Percentiles rank a stretch among this genome's conserved stretches.
phyloP scores from a whole-genome alignment of 768 basidiomycete genomes.

The Pleurotus sapidus region DNA sequence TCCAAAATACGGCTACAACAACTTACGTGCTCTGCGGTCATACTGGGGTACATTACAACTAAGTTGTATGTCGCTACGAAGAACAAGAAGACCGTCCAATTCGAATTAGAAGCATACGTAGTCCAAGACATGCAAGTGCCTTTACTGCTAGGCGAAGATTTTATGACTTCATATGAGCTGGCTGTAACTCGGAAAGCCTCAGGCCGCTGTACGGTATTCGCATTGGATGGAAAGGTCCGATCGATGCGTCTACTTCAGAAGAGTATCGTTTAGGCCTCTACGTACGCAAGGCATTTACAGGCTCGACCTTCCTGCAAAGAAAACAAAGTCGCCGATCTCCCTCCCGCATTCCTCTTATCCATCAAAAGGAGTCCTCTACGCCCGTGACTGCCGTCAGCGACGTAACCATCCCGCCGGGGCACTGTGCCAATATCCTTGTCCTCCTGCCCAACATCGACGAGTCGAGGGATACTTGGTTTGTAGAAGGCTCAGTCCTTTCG shows the following conservation, averaged over 20 bases:
- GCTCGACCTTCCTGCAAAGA: neutral
- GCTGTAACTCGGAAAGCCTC: constrained; percentile 8
- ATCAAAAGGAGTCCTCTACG: neutral
- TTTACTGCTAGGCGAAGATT: constrained; percentile 26
- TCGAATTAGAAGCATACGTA: constrained; percentile 21
- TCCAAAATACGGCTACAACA: neutral
- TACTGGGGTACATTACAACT: constrained; percentile 16
- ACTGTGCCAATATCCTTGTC: neutral
- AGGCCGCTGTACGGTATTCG: constrained; percentile 1
- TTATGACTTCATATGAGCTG: constrained; percentile 19
- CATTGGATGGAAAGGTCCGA: neutral
- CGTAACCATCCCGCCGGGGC: neutral
- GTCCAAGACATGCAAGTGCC: constrained; percentile 22
- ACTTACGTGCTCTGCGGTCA: constrained; percentile 7
- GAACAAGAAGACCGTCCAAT: constrained; percentile 8
- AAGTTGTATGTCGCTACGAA: constrained; percentile 5
- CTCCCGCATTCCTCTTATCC: neutral
- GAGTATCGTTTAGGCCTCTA: constrained; percentile 7
- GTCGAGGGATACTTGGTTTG: constrained; percentile 10
- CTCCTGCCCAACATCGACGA: constrained; percentile 2
- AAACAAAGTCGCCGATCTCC: neutral
- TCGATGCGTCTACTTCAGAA: constrained; percentile 8
- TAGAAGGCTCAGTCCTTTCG: constrained; percentile 13
- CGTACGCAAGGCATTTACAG: neutral
- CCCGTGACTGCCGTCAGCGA: constrained; percentile 5